Percentiles rank a stretch among this genome's conserved stretches.
These are phyloP conservation scores for Pyricularia sp. DNA, from an alignment of 2,329 filamentous ascomycete genomes.

Conservation along the genomic window DNA sequence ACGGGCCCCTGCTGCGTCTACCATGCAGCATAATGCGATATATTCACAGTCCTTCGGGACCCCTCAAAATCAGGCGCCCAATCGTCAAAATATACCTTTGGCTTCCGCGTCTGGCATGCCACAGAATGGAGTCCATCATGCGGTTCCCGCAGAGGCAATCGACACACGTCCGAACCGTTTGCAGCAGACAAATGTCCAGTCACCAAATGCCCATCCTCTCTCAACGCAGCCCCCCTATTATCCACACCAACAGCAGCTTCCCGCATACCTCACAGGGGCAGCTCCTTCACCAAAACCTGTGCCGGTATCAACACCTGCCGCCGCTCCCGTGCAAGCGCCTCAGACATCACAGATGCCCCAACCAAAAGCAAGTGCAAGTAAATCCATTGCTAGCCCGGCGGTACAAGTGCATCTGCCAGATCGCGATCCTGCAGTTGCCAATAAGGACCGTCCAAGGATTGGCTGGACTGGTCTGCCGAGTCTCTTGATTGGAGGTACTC, in stretches of 20 bases:
- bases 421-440: not conserved
- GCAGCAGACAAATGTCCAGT: not conserved
- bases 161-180: not conserved
- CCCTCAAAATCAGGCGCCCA: not conserved
- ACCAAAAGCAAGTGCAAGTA: not conserved
- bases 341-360: not conserved
- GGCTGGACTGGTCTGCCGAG: slow-evolving; percentile 3
- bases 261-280: not conserved
- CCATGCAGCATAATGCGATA: not conserved
- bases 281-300: not conserved
- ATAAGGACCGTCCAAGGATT: not conserved
- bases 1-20: not conserved
- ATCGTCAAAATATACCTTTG: not conserved
- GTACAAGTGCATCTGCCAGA: not conserved
- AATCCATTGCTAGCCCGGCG: not conserved
- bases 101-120: not conserved
- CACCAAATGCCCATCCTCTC: not conserved
- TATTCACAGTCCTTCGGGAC: not conserved
- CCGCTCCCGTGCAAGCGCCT: not conserved
- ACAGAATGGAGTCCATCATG: not conserved
- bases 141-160: not conserved
- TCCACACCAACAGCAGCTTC: not conserved
- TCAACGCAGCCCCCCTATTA: not conserved
- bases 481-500: not conserved
- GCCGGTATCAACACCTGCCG: not conserved